A percentile compares a stretch with the other conserved stretches of the same genome.
Conservation (phyloP, 2,329 filamentous ascomycete species). For the Cladosporium halotolerans region DNA sequence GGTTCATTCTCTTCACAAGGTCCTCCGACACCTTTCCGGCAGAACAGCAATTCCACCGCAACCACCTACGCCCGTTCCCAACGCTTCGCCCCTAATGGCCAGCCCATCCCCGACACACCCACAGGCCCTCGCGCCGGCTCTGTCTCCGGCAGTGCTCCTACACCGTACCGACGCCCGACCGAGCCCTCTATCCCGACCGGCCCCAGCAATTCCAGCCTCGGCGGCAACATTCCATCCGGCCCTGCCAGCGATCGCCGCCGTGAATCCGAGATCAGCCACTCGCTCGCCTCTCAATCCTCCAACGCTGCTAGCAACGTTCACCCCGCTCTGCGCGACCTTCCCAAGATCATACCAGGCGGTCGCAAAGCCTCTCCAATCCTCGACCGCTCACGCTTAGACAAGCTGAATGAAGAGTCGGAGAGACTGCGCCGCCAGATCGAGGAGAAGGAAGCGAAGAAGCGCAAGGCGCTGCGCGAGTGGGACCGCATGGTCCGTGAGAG, state of each 20-base stretch:
- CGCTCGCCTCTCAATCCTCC: background rate
- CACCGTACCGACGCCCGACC: conserved; percentile 20
- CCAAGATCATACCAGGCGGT: conserved; percentile 40
- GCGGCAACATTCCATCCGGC: conserved; percentile 6
- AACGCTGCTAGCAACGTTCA: conserved; percentile 15
- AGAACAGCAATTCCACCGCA: conserved; percentile 36
- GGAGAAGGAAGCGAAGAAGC: conserved; percentile 40
- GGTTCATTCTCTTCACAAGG: conserved; percentile 24
- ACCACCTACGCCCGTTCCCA: conserved; percentile 43
- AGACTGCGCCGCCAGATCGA: conserved; percentile 41
- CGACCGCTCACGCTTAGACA: conserved; percentile 38
- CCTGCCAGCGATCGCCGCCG: conserved; percentile 12
- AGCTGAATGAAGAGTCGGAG: conserved; percentile 43
- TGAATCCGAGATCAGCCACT: conserved; percentile 5
- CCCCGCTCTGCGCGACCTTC: conserved; percentile 37
- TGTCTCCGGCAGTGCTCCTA: conserved; percentile 19
- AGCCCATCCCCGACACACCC: conserved; percentile 21
- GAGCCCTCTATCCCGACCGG: conserved; percentile 12
- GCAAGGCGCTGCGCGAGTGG: conserved; percentile 41
- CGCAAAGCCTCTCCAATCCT: conserved; percentile 36
- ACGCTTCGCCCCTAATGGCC: conserved; percentile 34
- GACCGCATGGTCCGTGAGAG: conserved; percentile 39
- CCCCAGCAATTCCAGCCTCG: background rate
- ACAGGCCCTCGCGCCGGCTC: conserved; percentile 11
- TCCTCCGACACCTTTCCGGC: conserved; percentile 33